Evolutionary conservation across 495 filamentous ascomycete species (phyloP).

Genomic region (Aspergillus campestris): DNA sequence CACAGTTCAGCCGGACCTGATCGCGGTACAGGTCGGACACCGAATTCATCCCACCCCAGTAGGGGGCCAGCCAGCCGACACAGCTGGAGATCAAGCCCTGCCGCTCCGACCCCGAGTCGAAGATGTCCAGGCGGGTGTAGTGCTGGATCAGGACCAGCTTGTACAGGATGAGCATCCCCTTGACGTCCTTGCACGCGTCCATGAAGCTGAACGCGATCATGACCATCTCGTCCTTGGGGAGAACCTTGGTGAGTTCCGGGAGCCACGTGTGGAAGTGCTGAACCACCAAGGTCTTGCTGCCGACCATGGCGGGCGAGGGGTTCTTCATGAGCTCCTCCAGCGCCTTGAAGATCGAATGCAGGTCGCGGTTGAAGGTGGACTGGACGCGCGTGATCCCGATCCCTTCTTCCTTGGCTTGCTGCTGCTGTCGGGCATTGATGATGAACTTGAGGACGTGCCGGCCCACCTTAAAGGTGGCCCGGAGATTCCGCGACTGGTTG

Average conservation of each 20-base stretch:
- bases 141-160: constrained; percentile 90
- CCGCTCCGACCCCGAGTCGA: constrained; percentile 66
- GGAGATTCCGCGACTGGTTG: constrained; percentile 71
- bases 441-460: constrained; percentile 92
- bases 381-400: constrained; percentile 77
- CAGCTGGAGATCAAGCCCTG: constrained; percentile 70
- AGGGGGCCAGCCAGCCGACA: constrained; percentile 81
- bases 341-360: constrained; percentile 80
- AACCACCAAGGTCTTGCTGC: constrained; percentile 89
- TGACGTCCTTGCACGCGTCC: constrained; percentile 79
- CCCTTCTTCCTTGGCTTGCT: constrained; percentile 78
- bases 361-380: constrained; percentile 72
- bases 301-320: constrained; percentile 72
- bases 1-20: constrained; percentile 86
- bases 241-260: constrained; percentile 69
- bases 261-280: constrained; percentile 97
- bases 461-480: constrained; percentile 92
- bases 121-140: constrained; percentile 70
- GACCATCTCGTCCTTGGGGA: constrained; percentile 77
- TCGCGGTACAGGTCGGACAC: constrained; percentile 84
- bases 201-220: constrained; percentile 89
- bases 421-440: constrained; percentile 76
- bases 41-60: constrained; percentile 72
- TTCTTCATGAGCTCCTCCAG: constrained; percentile 85
- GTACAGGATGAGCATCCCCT: constrained; percentile 89